Base-by-base conservation (phyloP, 176 grass and related monocot species). In the Oryza glumipatula region DNA sequence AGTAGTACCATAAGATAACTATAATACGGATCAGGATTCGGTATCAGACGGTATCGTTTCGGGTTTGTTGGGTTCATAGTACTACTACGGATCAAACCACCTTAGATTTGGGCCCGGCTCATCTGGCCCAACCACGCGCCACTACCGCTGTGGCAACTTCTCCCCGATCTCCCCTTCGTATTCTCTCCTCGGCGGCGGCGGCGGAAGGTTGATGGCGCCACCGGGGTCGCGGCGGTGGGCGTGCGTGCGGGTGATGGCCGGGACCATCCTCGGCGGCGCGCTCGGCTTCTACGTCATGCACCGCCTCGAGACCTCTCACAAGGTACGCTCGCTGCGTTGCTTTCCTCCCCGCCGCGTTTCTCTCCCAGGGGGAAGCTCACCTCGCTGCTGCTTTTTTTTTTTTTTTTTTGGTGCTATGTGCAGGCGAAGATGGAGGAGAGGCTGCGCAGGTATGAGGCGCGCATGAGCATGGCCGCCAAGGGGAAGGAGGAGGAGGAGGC, bases 261-360 rank as follows among this genome's bases (percentile, higher is more conserved):
- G 96, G 7, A 95, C 93, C 52, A 87, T 98, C 70, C 84, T 92
- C 38, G 95, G 95, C 35, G 96, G 96, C 54, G 67, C 24, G 74
- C 74, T 98, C 24, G 93, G 91, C 26, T 95, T 95, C 84, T 95
- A 94, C 61, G 93, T 94, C 72, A 98, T 94, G 96, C 96, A 98
- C 85, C 91, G 89, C 6, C 15, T 94, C 44, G 93, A 98, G 87
- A 83, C 32, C 36, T 94, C 85, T 68, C 95, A 94, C 86, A 98
- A 98, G 96, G 96, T 70, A 85, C 82, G 72, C 51, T 32, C 30
- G 22, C 10, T 33, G 13, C 67, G 13, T 11, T 22, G 12, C 43
- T 11, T 46, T 44, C 9, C 43, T 44, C 43, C 43, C 43, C 30
- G 30, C 30, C 30, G 30, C 30, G 30, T 32, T 32, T 32, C 30